Evolutionary conservation across 176 grass and related monocot genomes (phyloP), one percentile per base, ranked within the genome.

Genomic region (Aegilops tauschii): DNA sequence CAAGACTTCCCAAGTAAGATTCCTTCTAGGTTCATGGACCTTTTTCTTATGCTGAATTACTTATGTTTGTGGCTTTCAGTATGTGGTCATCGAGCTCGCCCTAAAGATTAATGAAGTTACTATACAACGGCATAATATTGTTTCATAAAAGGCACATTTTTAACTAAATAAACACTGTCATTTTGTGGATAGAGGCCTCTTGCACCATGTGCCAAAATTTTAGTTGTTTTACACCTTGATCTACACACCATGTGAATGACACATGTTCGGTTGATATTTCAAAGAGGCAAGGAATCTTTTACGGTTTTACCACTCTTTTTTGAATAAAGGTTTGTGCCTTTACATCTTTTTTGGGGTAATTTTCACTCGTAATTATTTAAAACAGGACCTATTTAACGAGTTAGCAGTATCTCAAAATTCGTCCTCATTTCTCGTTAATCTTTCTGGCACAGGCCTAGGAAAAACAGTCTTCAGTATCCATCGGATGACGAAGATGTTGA

Each of bases 401-500:
- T 80, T 75, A 87, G 12, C n/a, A 59, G 56, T 63, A 21, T 80
- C 27, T 69, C 76, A 74, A 40, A 86, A 79, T 50, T 73, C 6
- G 40, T 64, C 37, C 45, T 89, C 82, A 47, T 72, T 70, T 54
- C n/a, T 82, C 3, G 35, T 82, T 82, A 44, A 65, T 65, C 50
- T 85, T 82, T 36, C 34, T 83, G 6, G 16, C 39, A 83, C 79
- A 99, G 97, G 80, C 97, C 97, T 86, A 91, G 97, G 32, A 99
- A 94, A 88, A 96, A 90, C 77, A 99, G 94, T 74, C 94, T 96
- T 86, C 87, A 89, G 21, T 99, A 99, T 88, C 92, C 94, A 75
- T 99, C 92, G 36, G 97, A 99, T 65, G 97, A 99, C 37, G 97
- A 99, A 91, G 97, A 99, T 91, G 62, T 96, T 68, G 97, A 96